Conservation (phyloP, 1,284 basidiomycete genomes). For the Puccinia sorghi region DNA sequence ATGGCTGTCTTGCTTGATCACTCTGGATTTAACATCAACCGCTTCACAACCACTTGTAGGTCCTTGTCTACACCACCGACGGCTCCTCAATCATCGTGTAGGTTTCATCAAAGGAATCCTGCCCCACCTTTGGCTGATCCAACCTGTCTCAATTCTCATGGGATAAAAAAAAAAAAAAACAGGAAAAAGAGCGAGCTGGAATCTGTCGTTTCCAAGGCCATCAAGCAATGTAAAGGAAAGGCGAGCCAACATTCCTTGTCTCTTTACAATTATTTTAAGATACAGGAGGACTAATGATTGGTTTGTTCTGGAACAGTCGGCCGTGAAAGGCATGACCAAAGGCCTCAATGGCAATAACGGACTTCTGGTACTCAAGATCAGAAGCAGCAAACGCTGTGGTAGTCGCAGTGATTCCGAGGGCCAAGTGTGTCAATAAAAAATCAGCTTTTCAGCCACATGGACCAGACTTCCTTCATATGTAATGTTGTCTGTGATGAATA, state of each 20-base stretch:
- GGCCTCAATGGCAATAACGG: not conserved
- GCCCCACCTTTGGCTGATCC: not conserved
- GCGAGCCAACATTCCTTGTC: not conserved
- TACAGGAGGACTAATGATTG: not conserved
- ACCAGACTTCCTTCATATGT: no score
- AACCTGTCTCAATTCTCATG: not conserved
- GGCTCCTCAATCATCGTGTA: not conserved
- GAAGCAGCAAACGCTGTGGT: constrained; percentile 9
- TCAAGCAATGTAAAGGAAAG: constrained; percentile 9
- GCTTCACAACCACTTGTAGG: not conserved
- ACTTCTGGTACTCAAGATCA: not conserved
- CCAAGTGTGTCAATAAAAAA: not conserved
- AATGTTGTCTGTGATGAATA: no score
- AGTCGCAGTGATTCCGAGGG: not conserved
- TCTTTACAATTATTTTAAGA: not conserved
- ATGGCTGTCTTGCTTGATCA: not conserved
- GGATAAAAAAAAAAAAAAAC: no score
- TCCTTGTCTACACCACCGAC: constrained; percentile 7
- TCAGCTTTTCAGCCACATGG: not conserved
- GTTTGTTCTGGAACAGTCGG: not conserved
- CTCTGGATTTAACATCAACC: not conserved
- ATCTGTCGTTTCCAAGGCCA: not conserved
- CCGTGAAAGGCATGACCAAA: not conserved
- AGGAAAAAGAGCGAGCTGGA: constrained; percentile 3
- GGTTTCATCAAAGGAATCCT: not conserved